Percentiles rank a stretch among this genome's conserved stretches.
phyloP scores from a whole-genome alignment of 495 filamentous ascomycete species.

The Neurospora hispaniola region DNA sequence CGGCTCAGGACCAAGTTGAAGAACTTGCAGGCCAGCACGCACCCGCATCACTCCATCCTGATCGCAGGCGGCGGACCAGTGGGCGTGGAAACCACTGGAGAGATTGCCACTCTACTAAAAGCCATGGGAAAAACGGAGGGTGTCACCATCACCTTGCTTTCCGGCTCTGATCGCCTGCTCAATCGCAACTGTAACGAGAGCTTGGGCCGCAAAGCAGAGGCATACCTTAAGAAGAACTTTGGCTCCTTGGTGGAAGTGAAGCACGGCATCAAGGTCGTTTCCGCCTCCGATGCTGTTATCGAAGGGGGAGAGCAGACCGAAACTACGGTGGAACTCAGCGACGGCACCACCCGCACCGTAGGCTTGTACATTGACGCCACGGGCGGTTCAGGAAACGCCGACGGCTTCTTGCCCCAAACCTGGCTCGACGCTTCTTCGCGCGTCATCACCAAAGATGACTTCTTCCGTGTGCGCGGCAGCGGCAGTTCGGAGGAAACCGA shows the following conservation, averaged over 20 bases:
- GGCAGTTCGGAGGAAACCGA: not conserved
- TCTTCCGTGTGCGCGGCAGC: slow-evolving; percentile 1
- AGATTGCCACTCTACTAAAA: not conserved
- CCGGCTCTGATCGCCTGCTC: not conserved
- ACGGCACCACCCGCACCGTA: slow-evolving; percentile 14
- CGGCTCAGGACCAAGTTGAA: not conserved
- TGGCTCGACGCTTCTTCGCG: not conserved
- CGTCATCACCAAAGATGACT: not conserved
- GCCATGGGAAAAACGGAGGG: not conserved
- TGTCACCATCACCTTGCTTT: not conserved
- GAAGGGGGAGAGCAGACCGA: not conserved
- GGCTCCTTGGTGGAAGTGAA: not conserved
- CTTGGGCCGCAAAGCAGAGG: not conserved
- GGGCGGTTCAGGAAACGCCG: slow-evolving; percentile 39
- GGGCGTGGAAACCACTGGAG: slow-evolving; percentile 1
- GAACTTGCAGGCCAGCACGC: not conserved
- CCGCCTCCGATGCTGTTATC: not conserved
- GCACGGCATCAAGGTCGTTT: not conserved
- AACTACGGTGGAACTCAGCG: slow-evolving; percentile 12
- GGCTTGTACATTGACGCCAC: slow-evolving; percentile 46
- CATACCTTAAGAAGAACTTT: not conserved
- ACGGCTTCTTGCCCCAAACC: slow-evolving; percentile 34
- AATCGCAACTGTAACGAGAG: not conserved
- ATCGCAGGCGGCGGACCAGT: slow-evolving; percentile 5
- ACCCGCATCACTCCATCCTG: not conserved